Evolutionary conservation across 129 eudicot genomes (phyloP).

Genomic region (Saussurea involucrata): DNA sequence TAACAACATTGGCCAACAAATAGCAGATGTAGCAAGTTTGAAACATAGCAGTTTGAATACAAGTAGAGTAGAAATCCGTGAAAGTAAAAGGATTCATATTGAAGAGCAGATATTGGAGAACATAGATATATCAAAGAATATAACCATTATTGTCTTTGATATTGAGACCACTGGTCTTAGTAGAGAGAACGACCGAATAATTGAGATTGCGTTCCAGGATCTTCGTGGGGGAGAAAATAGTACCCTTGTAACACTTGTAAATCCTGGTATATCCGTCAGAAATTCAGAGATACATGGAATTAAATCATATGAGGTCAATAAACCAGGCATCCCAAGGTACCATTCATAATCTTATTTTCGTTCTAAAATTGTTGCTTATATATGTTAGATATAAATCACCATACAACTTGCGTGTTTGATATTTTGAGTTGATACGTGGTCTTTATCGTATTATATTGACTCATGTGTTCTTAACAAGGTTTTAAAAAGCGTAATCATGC

Average conservation of each 20-base stretch:
- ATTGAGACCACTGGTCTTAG: constrained; percentile 81
- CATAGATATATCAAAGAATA: constrained; percentile 34
- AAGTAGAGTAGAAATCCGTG: constrained; percentile 32
- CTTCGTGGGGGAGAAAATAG: constrained; percentile 86
- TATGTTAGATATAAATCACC: not conserved
- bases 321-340: constrained; percentile 80
- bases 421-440: too few species aligned
- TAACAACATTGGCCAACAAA: constrained; percentile 32
- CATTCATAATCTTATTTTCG: not conserved
- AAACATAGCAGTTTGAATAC: constrained; percentile 28
- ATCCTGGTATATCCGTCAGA: constrained; percentile 59
- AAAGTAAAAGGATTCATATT: constrained; percentile 36
- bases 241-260: constrained; percentile 75
- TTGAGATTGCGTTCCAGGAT: constrained; percentile 88
- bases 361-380: not conserved
- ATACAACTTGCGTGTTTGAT: too few species aligned
- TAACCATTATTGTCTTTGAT: constrained; percentile 66
- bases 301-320: constrained; percentile 51
- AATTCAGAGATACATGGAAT: constrained; percentile 66
- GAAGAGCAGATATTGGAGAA: constrained; percentile 35
- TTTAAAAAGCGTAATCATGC: too few species aligned
- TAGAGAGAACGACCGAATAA: constrained; percentile 55
- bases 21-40: constrained; percentile 34
- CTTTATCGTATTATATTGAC: not conserved
- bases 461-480: too few species aligned